phyloP scores from a whole-genome alignment of 768 basidiomycete genomes.

The Agaricus subrufescens region DNA sequence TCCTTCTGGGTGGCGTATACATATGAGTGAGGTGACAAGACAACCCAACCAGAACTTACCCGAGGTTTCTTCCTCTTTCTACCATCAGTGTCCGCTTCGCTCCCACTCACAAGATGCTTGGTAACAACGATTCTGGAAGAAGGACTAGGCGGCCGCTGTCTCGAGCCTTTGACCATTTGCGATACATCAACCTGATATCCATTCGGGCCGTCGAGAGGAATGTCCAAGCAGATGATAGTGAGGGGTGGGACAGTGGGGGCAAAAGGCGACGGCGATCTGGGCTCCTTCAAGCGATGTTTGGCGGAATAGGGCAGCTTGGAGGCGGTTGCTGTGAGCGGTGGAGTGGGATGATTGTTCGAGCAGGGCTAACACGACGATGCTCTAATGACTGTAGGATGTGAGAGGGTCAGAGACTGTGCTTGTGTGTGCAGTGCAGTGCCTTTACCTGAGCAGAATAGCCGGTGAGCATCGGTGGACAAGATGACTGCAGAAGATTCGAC shows the following conservation, averaged over 20 bases:
- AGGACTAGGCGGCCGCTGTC: constrained; percentile 61
- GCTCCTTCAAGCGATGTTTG: constrained; percentile 27
- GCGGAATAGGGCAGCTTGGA: constrained; percentile 19
- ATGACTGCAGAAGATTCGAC: no score
- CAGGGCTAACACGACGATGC: no score
- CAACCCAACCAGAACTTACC: constrained; percentile 14
- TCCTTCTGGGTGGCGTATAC: constrained; percentile 38
- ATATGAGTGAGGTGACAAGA: neutral
- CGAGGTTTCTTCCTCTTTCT: constrained; percentile 30
- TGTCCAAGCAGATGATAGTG: constrained; percentile 67
- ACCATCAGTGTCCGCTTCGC: constrained; percentile 27
- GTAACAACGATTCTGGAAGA: constrained; percentile 41
- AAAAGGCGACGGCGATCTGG: constrained; percentile 42
- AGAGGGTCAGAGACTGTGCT: no score
- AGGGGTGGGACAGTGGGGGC: constrained; percentile 46
- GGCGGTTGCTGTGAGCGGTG: constrained; percentile 6
- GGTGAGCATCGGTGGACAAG: no score
- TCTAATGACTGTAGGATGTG: no score
- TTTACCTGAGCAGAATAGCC: no score
- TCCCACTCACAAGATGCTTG: constrained; percentile 43
- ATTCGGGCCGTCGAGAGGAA: constrained; percentile 64
- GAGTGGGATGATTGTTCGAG: no score
- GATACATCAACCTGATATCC: constrained; percentile 73
- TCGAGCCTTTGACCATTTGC: constrained; percentile 52
- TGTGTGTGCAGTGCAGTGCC: no score